Evolutionary conservation across 2,329 filamentous ascomycete species (phyloP).

Genomic region (Phialocephala sp.): DNA sequence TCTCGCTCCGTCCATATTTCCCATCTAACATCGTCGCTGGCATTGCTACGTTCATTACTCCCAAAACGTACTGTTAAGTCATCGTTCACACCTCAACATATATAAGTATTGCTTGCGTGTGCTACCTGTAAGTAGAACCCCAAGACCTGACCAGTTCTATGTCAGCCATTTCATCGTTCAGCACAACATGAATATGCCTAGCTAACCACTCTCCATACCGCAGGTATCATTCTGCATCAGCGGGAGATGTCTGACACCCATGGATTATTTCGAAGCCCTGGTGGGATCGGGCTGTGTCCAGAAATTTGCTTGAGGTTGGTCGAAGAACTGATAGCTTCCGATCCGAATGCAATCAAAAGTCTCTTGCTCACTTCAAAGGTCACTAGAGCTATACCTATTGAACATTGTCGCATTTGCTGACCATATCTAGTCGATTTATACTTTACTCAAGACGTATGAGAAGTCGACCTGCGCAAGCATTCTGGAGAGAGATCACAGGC

Average conservation of each 20-base stretch:
- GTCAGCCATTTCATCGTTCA: neutral
- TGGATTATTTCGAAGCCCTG: slow-evolving; percentile 25
- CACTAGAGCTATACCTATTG: neutral
- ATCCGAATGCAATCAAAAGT: slow-evolving; percentile 23
- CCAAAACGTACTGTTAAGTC: neutral
- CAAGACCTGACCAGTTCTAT: neutral
- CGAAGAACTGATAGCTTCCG: slow-evolving; percentile 27
- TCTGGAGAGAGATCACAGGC: slow-evolving; percentile 9
- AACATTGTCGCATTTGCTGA: slow-evolving; percentile 12
- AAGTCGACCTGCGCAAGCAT: slow-evolving; percentile 29
- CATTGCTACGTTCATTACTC: slow-evolving; percentile 9
- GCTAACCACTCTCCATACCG: neutral
- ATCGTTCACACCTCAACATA: neutral
- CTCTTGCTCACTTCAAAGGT: slow-evolving; percentile 36
- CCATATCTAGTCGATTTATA: slow-evolving; percentile 27
- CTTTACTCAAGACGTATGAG: slow-evolving; percentile 33
- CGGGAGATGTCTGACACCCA: neutral
- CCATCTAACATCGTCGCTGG: neutral
- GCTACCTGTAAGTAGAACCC: neutral
- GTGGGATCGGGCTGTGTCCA: slow-evolving; percentile 24
- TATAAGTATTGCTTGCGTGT: neutral
- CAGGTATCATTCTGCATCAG: neutral
- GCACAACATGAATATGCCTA: neutral
- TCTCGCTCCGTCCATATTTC: neutral
- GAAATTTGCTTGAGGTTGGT: slow-evolving; percentile 34